Conservation (phyloP, 2,329 filamentous ascomycete genomes). For the Coniosporium tulheliwenetii region DNA sequence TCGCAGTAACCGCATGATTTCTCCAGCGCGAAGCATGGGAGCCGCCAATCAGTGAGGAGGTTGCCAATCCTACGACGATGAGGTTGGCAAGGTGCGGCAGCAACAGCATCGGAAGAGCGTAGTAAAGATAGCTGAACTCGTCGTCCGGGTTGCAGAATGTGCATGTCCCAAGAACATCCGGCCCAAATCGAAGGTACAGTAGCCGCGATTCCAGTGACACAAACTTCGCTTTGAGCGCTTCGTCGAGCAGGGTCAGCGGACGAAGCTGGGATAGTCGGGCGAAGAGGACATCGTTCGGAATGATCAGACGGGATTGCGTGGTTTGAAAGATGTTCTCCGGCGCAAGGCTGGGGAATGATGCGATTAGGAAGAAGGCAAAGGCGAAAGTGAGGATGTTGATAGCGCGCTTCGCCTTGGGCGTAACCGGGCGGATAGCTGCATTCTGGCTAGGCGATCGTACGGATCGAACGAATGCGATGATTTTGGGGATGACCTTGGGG, state of each 20-base stretch:
- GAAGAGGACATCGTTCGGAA: constrained; percentile 73
- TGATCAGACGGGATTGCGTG: constrained; percentile 71
- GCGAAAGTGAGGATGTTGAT: constrained; percentile 44
- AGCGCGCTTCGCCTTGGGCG: constrained; percentile 37
- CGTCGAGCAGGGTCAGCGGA: constrained; percentile 44
- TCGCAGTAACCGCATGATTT: constrained; percentile 48
- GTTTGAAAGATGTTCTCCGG: constrained; percentile 68
- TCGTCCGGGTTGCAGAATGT: constrained; percentile 69
- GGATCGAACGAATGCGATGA: constrained; percentile 48
- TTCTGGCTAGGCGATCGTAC: constrained; percentile 25
- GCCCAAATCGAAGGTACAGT: constrained; percentile 73
- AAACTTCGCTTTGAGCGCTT: constrained; percentile 51
- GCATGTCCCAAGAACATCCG: constrained; percentile 56
- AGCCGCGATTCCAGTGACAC: constrained; percentile 56
- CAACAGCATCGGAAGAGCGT: constrained; percentile 58
- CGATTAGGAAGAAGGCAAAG: constrained; percentile 37
- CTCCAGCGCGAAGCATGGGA: constrained; percentile 53
- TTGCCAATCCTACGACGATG: constrained; percentile 53
- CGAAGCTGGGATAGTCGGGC: constrained; percentile 50
- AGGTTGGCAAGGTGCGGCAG: constrained; percentile 72
- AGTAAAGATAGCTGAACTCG: constrained; percentile 58
- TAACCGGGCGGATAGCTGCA: constrained; percentile 39
- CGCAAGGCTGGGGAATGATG: constrained; percentile 50
- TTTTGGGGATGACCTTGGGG: constrained; percentile 53
- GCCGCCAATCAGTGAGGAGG: constrained; percentile 51